Evolutionary conservation across 177 flowering plant genomes (phyloP), one percentile per base, ranked within the genome.

Genomic region (Tripterygium wilfordii): DNA sequence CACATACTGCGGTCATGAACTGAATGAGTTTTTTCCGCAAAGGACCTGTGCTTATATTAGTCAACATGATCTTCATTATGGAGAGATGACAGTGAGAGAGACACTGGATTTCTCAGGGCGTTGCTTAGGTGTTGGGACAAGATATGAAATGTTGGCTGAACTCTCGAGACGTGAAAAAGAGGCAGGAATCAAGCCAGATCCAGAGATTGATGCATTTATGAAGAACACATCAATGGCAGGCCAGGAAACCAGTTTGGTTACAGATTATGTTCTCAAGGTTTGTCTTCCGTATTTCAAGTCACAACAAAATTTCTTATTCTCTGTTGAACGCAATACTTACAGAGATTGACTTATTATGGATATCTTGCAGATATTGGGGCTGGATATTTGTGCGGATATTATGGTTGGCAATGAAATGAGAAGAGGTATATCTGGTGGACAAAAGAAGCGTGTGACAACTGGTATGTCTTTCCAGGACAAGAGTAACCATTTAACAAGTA

Each of bases 41-140:
- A 72, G 80, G 32, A 80, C 95, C 10, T 76, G 78, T 44, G 83
- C 95, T 12, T 85, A 85, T 52, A 80, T 85, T 17, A 72, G 95
- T 56, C 88, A 83, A 53, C 82, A 83, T 50, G 95, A 83, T 63
- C 77, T 83, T 57, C 95, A 85, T 61, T 28, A 68, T 39, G 90
- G 82, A 10, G 85, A 83, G 58, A 65, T 85, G 83, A 85, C 95
- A 5, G 90, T 83, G 12, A 65, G 79, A 49, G 95, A 85, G 70
- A 85, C 90, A 3, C 28, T 85, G 24, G 90, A 80, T 57, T 85
- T 85, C 51, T 78, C 90, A 3, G 88, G 80, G 24, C 79, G 88
- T 13, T 85, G 95, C 45, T 61, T 74, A 48, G 90, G 95, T 3
- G 85, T 80, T 46, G 84, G 88, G 5, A 59, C 68, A 0, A 73